These are phyloP conservation scores for Thermochaetoides dissita DNA, from an alignment of 2,329 filamentous ascomycete genomes.

Conservation along the genomic window DNA sequence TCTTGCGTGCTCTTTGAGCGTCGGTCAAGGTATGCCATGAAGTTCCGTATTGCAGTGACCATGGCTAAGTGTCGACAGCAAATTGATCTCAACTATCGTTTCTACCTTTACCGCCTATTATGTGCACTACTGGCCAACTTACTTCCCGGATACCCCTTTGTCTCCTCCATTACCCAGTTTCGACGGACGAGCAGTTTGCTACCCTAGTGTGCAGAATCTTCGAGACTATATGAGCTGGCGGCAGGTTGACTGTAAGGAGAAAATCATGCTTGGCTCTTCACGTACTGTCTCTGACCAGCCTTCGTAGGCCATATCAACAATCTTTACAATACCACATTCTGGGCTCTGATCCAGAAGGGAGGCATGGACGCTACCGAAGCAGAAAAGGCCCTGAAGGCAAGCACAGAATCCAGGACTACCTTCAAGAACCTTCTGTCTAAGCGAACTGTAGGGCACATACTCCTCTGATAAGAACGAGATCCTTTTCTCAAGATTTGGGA, in stretches of 20 bases:
- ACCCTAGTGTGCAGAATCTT: constrained; percentile 68
- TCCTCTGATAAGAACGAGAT: constrained; percentile 92
- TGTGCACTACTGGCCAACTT: constrained; percentile 61
- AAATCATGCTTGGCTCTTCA: neutral
- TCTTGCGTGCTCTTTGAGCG: constrained; percentile 72
- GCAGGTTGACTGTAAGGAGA: constrained; percentile 73
- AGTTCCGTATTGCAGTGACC: constrained; percentile 11
- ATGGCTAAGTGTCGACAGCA: constrained; percentile 36
- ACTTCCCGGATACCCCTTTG: constrained; percentile 59
- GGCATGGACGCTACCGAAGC: constrained; percentile 65
- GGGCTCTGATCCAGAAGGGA: constrained; percentile 69
- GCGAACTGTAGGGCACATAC: constrained; percentile 52
- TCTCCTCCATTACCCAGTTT: constrained; percentile 72
- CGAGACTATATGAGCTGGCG: constrained; percentile 95
- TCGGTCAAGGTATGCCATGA: constrained; percentile 48
- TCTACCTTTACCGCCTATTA: constrained; percentile 92
- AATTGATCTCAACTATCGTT: constrained; percentile 79
- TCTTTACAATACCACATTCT: constrained; percentile 94
- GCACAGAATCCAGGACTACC: constrained; percentile 10
- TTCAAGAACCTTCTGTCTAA: no score
- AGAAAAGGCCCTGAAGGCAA: constrained; percentile 62
- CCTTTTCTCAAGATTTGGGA: constrained; percentile 70
- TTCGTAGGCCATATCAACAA: constrained; percentile 84
- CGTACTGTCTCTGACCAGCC: constrained; percentile 9
- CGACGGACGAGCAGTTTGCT: constrained; percentile 81